Conservation (phyloP, 176 grass and related monocot species). For the Hordeum marinum region DNA sequence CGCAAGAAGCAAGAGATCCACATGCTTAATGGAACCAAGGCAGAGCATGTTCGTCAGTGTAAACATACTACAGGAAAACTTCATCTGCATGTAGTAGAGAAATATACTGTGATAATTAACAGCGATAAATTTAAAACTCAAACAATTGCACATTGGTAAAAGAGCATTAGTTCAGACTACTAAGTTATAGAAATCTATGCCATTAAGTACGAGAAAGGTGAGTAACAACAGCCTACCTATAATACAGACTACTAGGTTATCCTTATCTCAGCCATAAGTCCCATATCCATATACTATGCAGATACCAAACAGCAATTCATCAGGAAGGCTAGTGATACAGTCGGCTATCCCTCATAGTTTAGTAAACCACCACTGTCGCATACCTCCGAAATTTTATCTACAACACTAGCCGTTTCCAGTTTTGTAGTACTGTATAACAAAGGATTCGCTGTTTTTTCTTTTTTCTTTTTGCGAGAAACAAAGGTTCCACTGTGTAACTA, state of each 20-base stretch:
- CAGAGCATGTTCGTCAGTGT: neutral
- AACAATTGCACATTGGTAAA: neutral
- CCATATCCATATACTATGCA: neutral
- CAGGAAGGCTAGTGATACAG: neutral
- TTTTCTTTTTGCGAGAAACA: neutral
- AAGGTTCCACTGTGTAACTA: neutral
- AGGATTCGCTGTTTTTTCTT: too few species aligned
- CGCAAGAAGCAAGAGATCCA: neutral
- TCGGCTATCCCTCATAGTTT: neutral
- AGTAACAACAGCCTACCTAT: neutral
- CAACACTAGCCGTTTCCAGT: neutral
- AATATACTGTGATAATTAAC: neutral
- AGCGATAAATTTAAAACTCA: neutral
- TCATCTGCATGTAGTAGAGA: neutral
- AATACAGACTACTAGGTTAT: slow-evolving; percentile 8
- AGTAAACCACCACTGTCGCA: neutral
- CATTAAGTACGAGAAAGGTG: neutral
- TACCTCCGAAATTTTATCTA: neutral
- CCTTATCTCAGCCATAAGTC: neutral
- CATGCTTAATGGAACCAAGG: neutral
- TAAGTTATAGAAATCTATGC: neutral
- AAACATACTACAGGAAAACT: neutral
- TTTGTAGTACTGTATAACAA: neutral
- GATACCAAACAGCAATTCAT: neutral
- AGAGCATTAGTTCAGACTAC: neutral